Conservation (phyloP, 176 grass and related monocot genomes). For the Luzula sylvatica region DNA sequence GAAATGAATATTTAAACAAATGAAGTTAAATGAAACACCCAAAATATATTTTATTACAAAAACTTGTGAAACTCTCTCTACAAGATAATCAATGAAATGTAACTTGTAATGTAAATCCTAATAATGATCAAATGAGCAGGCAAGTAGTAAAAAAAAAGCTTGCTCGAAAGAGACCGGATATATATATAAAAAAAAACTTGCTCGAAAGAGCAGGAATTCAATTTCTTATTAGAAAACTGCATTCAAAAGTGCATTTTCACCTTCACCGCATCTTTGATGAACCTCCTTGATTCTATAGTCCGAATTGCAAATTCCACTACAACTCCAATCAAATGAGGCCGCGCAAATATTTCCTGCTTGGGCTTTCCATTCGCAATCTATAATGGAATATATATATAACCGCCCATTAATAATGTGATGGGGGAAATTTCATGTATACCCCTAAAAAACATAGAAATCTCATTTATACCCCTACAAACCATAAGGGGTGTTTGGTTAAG, state of each 20-base stretch:
- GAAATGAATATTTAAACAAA: too few species aligned
- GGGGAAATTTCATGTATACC: too few species aligned
- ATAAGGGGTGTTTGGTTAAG: too few species aligned
- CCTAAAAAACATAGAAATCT: too few species aligned
- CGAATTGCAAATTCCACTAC: slow-evolving; percentile 80
- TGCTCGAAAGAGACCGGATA: not conserved
- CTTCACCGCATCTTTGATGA: slow-evolving; percentile 61
- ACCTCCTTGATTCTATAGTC: slow-evolving; percentile 64
- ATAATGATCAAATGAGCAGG: not conserved
- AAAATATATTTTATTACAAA: too few species aligned
- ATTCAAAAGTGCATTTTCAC: slow-evolving; percentile 31
- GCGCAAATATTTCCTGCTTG: slow-evolving; percentile 68
- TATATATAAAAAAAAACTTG: not conserved
- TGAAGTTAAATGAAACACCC: too few species aligned
- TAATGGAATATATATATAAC: not conserved
- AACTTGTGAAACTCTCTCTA: slow-evolving; percentile 11
- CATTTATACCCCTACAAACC: not conserved
- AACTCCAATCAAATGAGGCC: slow-evolving; percentile 76
- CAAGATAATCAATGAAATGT: slow-evolving; percentile 9
- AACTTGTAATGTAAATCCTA: not conserved
- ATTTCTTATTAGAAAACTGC: slow-evolving; percentile 37
- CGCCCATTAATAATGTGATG: too few species aligned
- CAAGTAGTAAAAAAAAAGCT: slow-evolving; percentile 16
- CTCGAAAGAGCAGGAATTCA: not conserved
- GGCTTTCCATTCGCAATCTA: slow-evolving; percentile 89